Base-by-base conservation (phyloP, 257 asterid species). In the Pogostemon cablin region DNA sequence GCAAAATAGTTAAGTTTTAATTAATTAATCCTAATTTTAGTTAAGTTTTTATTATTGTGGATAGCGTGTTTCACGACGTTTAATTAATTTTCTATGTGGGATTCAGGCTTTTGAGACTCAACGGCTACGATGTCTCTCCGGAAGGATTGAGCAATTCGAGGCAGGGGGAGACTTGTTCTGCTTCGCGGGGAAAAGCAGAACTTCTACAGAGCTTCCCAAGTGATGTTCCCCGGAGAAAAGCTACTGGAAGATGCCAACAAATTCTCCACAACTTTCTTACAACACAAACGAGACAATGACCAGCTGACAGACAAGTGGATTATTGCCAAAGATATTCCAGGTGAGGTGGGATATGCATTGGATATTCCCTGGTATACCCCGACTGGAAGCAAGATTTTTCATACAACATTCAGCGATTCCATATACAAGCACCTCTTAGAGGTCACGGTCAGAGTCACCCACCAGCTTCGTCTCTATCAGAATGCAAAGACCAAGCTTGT, bases 301-400 rank as follows among this genome's bases (percentile, higher is more conserved):
- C 11, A 38, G 0, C 12, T 65, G 2, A 5, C 35, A 5, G 70
- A 47, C 70, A 65, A 65, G n/a, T 65, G 69, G 69, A 10, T 65
- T 52, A 65, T 65, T 42, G 10, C 58, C 39, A 65, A 65, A 47
- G 69, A 65, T 44, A 44, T 65, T 47, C 44, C 32, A 0, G 69
- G n/a, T 44, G 69, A 65, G 57, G 93, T 90, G 7, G 85, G 82
- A 54, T 85, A 85, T 75, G 85, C 90, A 34, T 69, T 90, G 25
- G 95, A 88, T 12, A 62, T 90, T 39, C 96, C 96, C 1, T 88
- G 90, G 92, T 86, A 85, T 48, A 61, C 92, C 96, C 8, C 86
- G 97, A 6, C 20, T 90, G 0, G 97, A 90, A 64, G 80, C 96
- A 3, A 71, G 97, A 70, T 80, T 84, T 46, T 90, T 62, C 73